Conservation (phyloP, 371 early-diverging fungal genomes). For the Nematocida displodere region DNA sequence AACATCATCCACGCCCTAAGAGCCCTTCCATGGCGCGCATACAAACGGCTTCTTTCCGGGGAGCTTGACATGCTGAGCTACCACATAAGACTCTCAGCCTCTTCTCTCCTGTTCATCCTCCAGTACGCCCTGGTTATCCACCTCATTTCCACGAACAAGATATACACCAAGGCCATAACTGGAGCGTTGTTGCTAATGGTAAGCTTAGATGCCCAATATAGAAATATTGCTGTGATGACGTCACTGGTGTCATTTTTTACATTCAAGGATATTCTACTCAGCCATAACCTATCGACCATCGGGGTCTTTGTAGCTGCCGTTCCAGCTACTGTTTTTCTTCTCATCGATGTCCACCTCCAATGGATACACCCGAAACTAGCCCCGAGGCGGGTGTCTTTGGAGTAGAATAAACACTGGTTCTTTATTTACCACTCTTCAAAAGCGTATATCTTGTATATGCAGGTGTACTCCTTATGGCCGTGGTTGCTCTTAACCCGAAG, state of each 20-base stretch:
- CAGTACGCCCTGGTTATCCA: not conserved
- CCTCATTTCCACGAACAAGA: not conserved
- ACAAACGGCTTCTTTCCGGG: constrained; percentile 17
- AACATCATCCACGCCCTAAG: not conserved
- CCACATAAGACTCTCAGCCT: not conserved
- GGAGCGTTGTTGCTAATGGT: no score
- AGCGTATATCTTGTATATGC: constrained; percentile 59
- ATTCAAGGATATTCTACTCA: not conserved
- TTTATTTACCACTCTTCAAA: constrained; percentile 46
- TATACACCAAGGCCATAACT: not conserved
- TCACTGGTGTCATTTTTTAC: not conserved
- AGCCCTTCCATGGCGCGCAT: not conserved
- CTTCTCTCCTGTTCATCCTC: constrained; percentile 12
- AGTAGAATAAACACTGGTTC: constrained; percentile 6
- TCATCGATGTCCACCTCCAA: not conserved
- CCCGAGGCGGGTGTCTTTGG: not conserved
- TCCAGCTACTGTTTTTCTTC: not conserved
- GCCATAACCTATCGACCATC: not conserved
- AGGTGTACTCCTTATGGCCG: constrained; percentile 54
- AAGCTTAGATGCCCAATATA: no score
- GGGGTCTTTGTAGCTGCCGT: not conserved
- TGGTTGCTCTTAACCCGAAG: constrained; percentile 53
- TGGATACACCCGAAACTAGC: not conserved
- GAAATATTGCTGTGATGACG: not conserved
- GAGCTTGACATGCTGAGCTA: constrained; percentile 38